Evolutionary conservation across 148 eudicot species (phyloP).

Genomic region (Vaccinium darrowii): DNA sequence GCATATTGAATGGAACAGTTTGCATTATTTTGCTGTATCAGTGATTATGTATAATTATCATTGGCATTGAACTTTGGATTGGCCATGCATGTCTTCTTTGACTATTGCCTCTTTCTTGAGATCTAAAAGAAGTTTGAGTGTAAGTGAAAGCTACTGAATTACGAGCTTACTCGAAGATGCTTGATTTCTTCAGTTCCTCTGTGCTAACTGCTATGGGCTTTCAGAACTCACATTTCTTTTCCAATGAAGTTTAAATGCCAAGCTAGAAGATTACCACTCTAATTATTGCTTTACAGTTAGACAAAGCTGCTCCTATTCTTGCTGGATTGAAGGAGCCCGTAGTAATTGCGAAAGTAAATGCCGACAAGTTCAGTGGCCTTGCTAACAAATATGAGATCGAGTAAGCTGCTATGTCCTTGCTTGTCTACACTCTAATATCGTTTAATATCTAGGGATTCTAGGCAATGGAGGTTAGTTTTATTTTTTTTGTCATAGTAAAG

Average conservation of each 20-base stretch:
- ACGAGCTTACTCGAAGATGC: neutral
- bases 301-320: slow-evolving; percentile 82
- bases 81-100: neutral
- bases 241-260: neutral
- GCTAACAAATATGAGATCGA: slow-evolving; percentile 79
- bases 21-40: neutral
- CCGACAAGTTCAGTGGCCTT: slow-evolving; percentile 73
- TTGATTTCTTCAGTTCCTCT: neutral
- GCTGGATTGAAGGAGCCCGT: slow-evolving; percentile 74
- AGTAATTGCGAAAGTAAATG: slow-evolving; percentile 82
- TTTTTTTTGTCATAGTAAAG: neutral
- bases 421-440: slow-evolving; percentile 1
- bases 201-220: neutral
- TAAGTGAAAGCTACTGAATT: neutral
- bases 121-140: neutral
- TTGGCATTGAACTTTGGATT: neutral
- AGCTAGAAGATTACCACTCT: slow-evolving; percentile 15
- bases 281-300: slow-evolving; percentile 57
- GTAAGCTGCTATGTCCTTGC: slow-evolving; percentile 46
- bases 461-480: neutral
- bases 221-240: slow-evolving; percentile 2
- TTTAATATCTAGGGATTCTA: slow-evolving; percentile 3
- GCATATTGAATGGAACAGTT: neutral
- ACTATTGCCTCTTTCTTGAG: slow-evolving; percentile 7
- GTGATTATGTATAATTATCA: neutral